A percentile compares a stretch with the other conserved stretches of the same genome.
Evolutionary conservation across 805 yeast genomes (phyloP).

Genomic region (Hermanozyma aechmeae): DNA sequence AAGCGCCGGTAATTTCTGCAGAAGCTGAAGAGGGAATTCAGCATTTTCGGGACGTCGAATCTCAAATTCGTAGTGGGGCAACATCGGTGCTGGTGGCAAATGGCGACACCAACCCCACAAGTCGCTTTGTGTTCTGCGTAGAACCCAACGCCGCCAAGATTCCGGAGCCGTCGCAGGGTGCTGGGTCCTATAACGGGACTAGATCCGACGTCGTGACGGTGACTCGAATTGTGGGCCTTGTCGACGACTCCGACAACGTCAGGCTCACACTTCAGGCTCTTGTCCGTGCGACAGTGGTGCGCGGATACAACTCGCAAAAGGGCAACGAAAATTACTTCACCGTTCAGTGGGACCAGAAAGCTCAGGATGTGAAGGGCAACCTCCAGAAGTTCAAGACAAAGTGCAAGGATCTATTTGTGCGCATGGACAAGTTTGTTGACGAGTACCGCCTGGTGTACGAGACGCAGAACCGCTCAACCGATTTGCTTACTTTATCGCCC

Average conservation of each 20-base stretch:
- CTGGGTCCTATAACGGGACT: no score
- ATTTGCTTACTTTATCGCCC: slow-evolving; percentile 47
- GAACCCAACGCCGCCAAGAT: slow-evolving; percentile 23
- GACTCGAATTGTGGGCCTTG: slow-evolving; percentile 38
- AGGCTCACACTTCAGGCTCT: slow-evolving; percentile 42
- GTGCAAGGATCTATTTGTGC: slow-evolving; percentile 16
- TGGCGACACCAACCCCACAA: not conserved
- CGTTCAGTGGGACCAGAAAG: slow-evolving; percentile 14
- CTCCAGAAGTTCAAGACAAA: slow-evolving; percentile 11
- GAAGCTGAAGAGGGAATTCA: slow-evolving; percentile 24
- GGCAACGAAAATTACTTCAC: slow-evolving; percentile 19
- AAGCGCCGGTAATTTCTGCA: slow-evolving; percentile 15
- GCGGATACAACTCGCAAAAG: slow-evolving; percentile 2
- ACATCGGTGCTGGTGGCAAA: not conserved
- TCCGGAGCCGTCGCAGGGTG: slow-evolving; percentile 10
- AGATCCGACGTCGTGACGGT: slow-evolving; percentile 26
- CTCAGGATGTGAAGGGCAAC: slow-evolving; percentile 7
- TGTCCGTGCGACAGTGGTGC: slow-evolving; percentile 26
- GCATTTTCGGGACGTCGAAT: slow-evolving; percentile 9
- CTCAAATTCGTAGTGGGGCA: slow-evolving; percentile 1
- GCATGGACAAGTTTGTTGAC: slow-evolving; percentile 30
- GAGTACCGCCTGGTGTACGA: slow-evolving; percentile 21
- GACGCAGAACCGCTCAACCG: slow-evolving; percentile 5
- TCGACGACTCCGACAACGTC: slow-evolving; percentile 34
- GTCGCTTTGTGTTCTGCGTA: slow-evolving; percentile 24